Conservation (phyloP, 164 flowering plant species). For the Platanus orientalis region DNA sequence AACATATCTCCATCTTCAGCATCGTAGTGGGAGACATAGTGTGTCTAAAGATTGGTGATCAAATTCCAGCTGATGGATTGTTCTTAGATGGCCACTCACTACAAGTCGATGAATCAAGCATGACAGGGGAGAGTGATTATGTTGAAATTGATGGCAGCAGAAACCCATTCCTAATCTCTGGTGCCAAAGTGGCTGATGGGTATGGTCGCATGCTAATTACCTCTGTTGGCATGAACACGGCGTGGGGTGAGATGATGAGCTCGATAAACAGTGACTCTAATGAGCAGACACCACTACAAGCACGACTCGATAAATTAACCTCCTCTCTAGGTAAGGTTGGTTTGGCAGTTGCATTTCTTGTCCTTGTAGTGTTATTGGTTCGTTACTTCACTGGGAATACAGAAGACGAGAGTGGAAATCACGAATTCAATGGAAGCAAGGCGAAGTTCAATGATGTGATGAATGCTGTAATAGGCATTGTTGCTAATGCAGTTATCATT, state of each 20-base stretch:
- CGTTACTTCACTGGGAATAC: conserved; percentile 37
- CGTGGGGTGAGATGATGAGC: conserved; percentile 62
- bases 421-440: conserved; percentile 32
- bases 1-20: conserved; percentile 29
- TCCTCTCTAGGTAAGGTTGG: conserved; percentile 54
- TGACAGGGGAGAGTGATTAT: conserved; percentile 42
- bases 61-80: conserved; percentile 55
- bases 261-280: conserved; percentile 28
- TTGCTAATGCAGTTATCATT: conserved; percentile 38
- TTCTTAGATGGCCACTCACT: conserved; percentile 41
- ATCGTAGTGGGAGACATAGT: conserved; percentile 52
- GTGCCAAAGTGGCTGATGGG: conserved; percentile 44
- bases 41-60: conserved; percentile 43
- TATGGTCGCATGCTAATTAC: conserved; percentile 48
- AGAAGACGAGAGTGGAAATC: conserved; percentile 36
- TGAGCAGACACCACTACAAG: conserved; percentile 62
- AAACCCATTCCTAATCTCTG: conserved; percentile 34
- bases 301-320: conserved; percentile 47
- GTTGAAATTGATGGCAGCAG: conserved; percentile 18
- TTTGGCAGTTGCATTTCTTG: conserved; percentile 43
- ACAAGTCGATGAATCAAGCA: conserved; percentile 44
- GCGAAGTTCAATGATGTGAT: conserved; percentile 34
- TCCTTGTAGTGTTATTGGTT: conserved; percentile 28
- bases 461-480: conserved; percentile 22
- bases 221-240: conserved; percentile 36